Evolutionary conservation across 2,329 filamentous ascomycete species (phyloP), one percentile per base, ranked within the genome.

Genomic region (Ophiostoma fasciatum): DNA sequence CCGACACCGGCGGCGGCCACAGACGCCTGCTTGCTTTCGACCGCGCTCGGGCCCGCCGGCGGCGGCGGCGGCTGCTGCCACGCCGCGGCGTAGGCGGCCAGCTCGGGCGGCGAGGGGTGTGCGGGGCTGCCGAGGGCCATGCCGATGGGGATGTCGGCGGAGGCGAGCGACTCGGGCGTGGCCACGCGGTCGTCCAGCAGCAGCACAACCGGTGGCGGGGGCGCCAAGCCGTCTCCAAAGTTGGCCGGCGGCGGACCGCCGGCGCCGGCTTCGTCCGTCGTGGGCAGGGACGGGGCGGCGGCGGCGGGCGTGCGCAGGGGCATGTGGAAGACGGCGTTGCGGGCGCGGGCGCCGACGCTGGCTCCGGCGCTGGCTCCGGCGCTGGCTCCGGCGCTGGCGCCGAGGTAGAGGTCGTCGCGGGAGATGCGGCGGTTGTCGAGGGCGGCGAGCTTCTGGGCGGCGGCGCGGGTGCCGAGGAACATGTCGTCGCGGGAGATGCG

Each of bases 41-140:
- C 22, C 4, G 22, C 22, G 22, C 22, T 23, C 22, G 22, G 22
- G 9, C 22, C 9, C 4, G 12, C 22, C 4, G 22, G 12, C 2
- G 11, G n/a, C 44, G 26, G 22, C 38, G 46, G 21, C 33, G 42
- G 39, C 15, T 37, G 35, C 13, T 11, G 27, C 13, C 15, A 33
- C 6, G n/a, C n/a, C n/a, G n/a, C n/a, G n/a, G n/a, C n/a, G n/a
- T n/a, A n/a, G n/a, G n/a, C n/a, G n/a, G n/a, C n/a, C n/a, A 21
- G 23, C n/a, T 29, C 28, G 18, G 32, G 18, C 48, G 50, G 23
- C 45, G 58, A 57, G 13, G 57, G 53, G 27, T 60, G 59, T n/a
- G 63, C 59, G 18, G 80, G 80, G 48, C 78, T 84, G 22, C 79
- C 80, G 38, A 84, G 57, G 2, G 80, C 80, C 65, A 85, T 76